Evolutionary conservation across 345 rosid species (phyloP), one percentile per base, ranked within the genome.

Genomic region (Eucalyptus tenuipes): DNA sequence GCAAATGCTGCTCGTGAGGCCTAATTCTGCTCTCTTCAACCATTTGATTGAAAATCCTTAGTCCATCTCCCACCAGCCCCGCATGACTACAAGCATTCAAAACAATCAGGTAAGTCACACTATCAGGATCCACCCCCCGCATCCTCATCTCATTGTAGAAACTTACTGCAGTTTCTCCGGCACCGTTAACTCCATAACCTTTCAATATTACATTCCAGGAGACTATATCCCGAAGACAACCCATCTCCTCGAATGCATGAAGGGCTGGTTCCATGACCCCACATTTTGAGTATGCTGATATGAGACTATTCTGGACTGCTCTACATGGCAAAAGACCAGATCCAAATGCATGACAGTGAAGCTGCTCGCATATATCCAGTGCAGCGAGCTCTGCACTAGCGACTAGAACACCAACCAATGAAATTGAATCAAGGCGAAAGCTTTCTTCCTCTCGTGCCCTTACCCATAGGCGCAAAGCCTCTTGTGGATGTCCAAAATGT

Each of bases 201-300:
- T 88, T 86, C 86, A 94, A 86, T 45, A 93, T 89, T 52, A 93
- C 93, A 89, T 93, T 94, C 95, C 96, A 94, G 71, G 94, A 92
- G 61, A 90, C 91, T 52, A 86, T 71, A 91, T 92, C 86, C 59
- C n/a, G 89, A 87, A 89, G 93, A 88, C 31, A 86, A 85, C 91
- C 91, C 94, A 90, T 91, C 87, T 93, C 93, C 86, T 90, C 31
- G 47, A 92, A 93, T 45, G 75, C 89, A 75, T 31, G 18, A 31
- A 88, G 20, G 9, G 94, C 91, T 48, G 91, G 87, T 27, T 90
- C 90, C 87, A 89, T 89, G 57, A 85, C 89, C 59, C 94, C 93
- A 52, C 94, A 92, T 57, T 92, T 94, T 10, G 93, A 91, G 87
- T 94, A 94, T 66, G 95, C 89, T 13, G 95, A 91, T 88, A 93